phyloP scores from a whole-genome alignment of 768 basidiomycete genomes.

The Polyporus arcularius region DNA sequence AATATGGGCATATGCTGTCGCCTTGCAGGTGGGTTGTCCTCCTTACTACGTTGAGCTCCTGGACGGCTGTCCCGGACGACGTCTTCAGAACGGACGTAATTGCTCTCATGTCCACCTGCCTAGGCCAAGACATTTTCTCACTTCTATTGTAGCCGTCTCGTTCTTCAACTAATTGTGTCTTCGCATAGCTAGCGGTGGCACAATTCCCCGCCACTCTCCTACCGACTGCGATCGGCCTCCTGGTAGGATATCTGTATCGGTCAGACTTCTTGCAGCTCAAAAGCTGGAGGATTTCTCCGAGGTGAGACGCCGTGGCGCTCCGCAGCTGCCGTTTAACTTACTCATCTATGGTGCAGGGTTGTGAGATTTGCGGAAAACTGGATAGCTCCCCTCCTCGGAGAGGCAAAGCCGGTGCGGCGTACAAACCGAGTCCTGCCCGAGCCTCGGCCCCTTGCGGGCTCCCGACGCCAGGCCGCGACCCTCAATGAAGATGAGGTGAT shows the following conservation, averaged over 20 bases:
- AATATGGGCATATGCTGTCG: slow-evolving; percentile 68
- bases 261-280: slow-evolving; percentile 82
- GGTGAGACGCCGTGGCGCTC: slow-evolving; percentile 6
- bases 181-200: slow-evolving; percentile 62
- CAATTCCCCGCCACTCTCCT: slow-evolving; percentile 67
- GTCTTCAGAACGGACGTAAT: no score
- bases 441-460: slow-evolving; percentile 21
- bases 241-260: slow-evolving; percentile 78
- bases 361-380: slow-evolving; percentile 55
- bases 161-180: background rate
- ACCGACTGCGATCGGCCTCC: slow-evolving; percentile 62
- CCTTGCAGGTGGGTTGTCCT: slow-evolving; percentile 57
- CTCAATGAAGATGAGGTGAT: slow-evolving; percentile 58
- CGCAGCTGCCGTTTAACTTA: background rate
- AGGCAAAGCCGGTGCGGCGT: slow-evolving; percentile 60
- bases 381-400: slow-evolving; percentile 69
- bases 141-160: no score
- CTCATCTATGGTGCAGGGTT: slow-evolving; percentile 26
- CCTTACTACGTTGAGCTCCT: background rate
- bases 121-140: no score
- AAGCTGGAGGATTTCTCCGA: slow-evolving; percentile 69
- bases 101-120: no score
- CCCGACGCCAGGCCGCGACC: slow-evolving; percentile 22
- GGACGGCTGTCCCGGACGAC: no score
- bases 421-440: slow-evolving; percentile 79